phyloP scores from a whole-genome alignment of 2,329 filamentous ascomycete species.

The Pestalotiopsis sp. region DNA sequence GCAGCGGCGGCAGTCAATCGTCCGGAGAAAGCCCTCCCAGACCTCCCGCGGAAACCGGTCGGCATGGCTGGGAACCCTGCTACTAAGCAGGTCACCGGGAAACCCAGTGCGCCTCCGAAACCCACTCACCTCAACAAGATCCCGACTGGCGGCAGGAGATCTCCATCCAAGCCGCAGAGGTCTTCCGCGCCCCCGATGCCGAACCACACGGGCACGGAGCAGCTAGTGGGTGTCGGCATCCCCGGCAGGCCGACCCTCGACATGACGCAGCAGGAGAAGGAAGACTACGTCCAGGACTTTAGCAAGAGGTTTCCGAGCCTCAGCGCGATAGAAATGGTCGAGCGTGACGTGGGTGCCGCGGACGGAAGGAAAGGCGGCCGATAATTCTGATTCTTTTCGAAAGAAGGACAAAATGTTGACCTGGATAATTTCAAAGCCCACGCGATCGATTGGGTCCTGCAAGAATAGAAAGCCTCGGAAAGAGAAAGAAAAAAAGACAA shows the following conservation, averaged over 20 bases:
- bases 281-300: conserved; percentile 73
- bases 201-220: conserved; percentile 35
- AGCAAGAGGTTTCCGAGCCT: conserved; percentile 86
- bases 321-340: conserved; percentile 85
- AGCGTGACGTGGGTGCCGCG: conserved; percentile 60
- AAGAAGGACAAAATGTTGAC: background rate
- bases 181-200: conserved; percentile 20
- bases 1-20: conserved; percentile 40
- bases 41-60: conserved; percentile 56
- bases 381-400: background rate
- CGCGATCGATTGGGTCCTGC: background rate
- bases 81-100: conserved; percentile 26
- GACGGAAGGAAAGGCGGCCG: conserved; percentile 24
- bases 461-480: background rate
- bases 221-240: conserved; percentile 48
- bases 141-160: conserved; percentile 45
- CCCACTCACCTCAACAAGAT: conserved; percentile 63
- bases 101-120: conserved; percentile 63
- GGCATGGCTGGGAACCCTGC: conserved; percentile 27
- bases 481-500: background rate
- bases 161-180: conserved; percentile 46
- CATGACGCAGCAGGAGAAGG: conserved; percentile 61
- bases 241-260: conserved; percentile 53
- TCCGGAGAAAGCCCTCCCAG: conserved; percentile 43
- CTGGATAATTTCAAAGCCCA: background rate